Base-by-base conservation (phyloP, 73 alveolate genomes). In the Uronychia setigera region DNA sequence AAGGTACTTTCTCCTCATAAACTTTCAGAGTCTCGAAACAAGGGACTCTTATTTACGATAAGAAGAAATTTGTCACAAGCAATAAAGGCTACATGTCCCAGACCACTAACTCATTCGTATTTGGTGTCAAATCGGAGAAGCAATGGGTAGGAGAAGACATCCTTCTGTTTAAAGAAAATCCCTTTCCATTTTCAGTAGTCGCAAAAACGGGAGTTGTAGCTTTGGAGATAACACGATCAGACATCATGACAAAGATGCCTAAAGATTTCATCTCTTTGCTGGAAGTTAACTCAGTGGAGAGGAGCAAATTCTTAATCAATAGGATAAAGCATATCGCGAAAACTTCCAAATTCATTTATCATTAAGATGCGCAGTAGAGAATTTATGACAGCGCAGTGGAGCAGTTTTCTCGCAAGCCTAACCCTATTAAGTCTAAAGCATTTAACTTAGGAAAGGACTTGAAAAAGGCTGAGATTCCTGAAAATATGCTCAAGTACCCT, bases 121-220 rank as follows among this genome's bases (percentile, higher is more conserved):
- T 76, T 76, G 81, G 81, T 28, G n/a, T 76, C n/a, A 76, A 76
- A 27, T 28, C 29, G 46, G 81, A 26, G 9, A 76, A 30, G 28
- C 59, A 76, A 76, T 76, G 81, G 81, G 81, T 76, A 30, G 81
- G 81, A 76, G 81, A 76, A 76, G 81, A 76, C 32, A 31, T 76
- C 29, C 28, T 76, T 28, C 28, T 76, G 1, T 76, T 29, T 5
- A 32, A 76, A 26, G 59, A 76, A 9, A 25, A 76, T 1, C 81
- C 81, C 9, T 9, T 76, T 5, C 29, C 59, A 5, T 76, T 26
- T 30, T 28, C 59, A 29, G 81, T 32, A 5, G 30, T 26, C 5
- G 81, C 81, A 9, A 76, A 76, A 27, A 76, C 81, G n/a, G 60
- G 60, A 9, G 81, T 81, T n/a, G 31, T 76, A n/a, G 32, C 76